These are phyloP conservation scores for Paxillus involutus DNA, from an alignment of 768 basidiomycete species.

Conservation along the genomic window DNA sequence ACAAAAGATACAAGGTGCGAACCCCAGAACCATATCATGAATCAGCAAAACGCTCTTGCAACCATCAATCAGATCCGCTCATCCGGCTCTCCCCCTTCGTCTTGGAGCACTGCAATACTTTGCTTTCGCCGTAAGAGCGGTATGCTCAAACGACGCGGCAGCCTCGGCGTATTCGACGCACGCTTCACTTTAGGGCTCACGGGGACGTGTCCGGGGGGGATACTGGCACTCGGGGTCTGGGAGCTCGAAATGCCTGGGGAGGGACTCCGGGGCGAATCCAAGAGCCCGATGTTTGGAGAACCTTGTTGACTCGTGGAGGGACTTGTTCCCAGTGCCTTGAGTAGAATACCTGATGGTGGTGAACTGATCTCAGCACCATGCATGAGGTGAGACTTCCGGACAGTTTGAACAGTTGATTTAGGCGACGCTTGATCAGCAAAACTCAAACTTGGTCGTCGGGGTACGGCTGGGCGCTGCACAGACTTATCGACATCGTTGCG, in stretches of 20 bases:
- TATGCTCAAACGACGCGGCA: slow-evolving; percentile 29
- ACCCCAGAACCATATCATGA: no score
- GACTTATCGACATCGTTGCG: slow-evolving; percentile 1
- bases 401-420: neutral
- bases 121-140: slow-evolving; percentile 29
- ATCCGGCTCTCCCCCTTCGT: neutral
- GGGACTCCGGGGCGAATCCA: neutral
- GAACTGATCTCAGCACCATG: slow-evolving; percentile 8
- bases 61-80: neutral
- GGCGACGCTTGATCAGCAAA: neutral
- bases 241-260: slow-evolving; percentile 4
- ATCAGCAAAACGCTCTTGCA: no score
- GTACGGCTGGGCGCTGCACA: neutral
- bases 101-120: slow-evolving; percentile 8
- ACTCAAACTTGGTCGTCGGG: slow-evolving; percentile 16
- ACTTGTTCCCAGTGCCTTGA: slow-evolving; percentile 10
- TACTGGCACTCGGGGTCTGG: neutral
- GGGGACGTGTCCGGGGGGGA: neutral
- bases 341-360: slow-evolving; percentile 13
- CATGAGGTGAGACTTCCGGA: neutral
- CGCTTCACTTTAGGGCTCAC: slow-evolving; percentile 7
- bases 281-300: neutral
- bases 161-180: slow-evolving; percentile 19
- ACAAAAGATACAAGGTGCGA: no score
- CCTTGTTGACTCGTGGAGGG: slow-evolving; percentile 4